Evolutionary conservation across 2,329 filamentous ascomycete genomes (phyloP), one percentile per base, ranked within the genome.

Genomic region (Ophiostoma himal-ulmi): DNA sequence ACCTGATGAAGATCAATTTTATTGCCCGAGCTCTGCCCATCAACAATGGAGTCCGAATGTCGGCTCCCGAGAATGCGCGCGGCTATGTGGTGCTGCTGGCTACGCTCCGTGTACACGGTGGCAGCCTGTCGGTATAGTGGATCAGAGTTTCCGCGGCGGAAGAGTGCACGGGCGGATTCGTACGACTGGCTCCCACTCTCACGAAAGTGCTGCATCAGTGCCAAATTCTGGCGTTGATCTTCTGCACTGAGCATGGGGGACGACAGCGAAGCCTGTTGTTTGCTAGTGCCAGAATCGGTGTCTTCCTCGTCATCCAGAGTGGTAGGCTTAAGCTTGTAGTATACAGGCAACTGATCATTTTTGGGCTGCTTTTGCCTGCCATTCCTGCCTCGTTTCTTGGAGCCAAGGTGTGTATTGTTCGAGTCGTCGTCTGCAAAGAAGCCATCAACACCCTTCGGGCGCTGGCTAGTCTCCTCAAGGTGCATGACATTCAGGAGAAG

Each of bases 1-100:
- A 97, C 88, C 6, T 93, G 92, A 78, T 98, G 94, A 36, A 98
- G 82, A 78, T 98, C 94, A 8, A 97, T 93, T 6, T 96, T 82
- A 26, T 84, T 81, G 0, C 79, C 82, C 1, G 83, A 84, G 68
- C 91, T 94, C 76, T 93, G 90, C 11, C 80, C 77, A 13, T 88
- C 83, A 0, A 94, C 94, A 3, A 90, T 83, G 0, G 85, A 79
- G 75, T 95, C 90, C 1, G 93, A 92, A 0, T 88, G 88, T 0
- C 83, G 82, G n/a, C 88, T 88, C 22, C 83, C 82, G n/a, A 88
- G 85, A 22, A 81, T 81, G 72, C 86, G 85, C 1, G 88, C 85
- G 62, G 82, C 82, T 14, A 82, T 84, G 5, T 86, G 82, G 71
- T 88, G 85, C 66, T 92, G 88, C 30, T 89, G 88, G 1, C 88